phyloP scores from a whole-genome alignment of 202 grass and related monocot genomes.

The Musa balbisiana region DNA sequence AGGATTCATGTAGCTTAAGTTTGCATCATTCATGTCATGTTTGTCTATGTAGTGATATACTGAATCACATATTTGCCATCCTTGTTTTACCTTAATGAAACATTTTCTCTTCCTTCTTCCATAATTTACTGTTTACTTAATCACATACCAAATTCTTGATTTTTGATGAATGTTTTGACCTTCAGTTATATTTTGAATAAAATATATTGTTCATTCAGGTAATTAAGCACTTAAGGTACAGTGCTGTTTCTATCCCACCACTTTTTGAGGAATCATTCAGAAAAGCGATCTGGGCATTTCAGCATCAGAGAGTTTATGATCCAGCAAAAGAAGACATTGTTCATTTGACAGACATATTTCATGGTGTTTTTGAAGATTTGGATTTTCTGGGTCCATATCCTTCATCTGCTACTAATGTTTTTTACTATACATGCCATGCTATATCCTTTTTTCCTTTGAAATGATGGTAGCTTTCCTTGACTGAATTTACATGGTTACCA shows the following conservation, averaged over 20 bases:
- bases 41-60: too few relatives aligned
- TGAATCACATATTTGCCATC: too few relatives aligned
- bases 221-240: slow-evolving; percentile 77
- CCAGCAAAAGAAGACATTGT: slow-evolving; percentile 69
- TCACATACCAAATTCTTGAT: too few relatives aligned
- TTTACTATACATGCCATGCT: slow-evolving; percentile 1
- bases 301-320: slow-evolving; percentile 95
- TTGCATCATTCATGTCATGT: too few relatives aligned
- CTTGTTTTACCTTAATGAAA: too few relatives aligned
- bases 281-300: slow-evolving; percentile 84
- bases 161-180: too few relatives aligned
- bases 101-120: too few relatives aligned
- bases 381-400: slow-evolving; percentile 99
- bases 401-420: slow-evolving; percentile 24
- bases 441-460: slow-evolving; percentile 10
- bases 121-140: too few relatives aligned
- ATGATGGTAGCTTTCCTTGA: slow-evolving; percentile 52
- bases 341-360: slow-evolving; percentile 52
- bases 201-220: slow-evolving; percentile 36
- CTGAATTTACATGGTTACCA: slow-evolving; percentile 61
- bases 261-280: slow-evolving; percentile 85
- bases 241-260: slow-evolving; percentile 58
- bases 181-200: background rate
- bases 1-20: too few relatives aligned
- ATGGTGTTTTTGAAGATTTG: slow-evolving; percentile 54